Evolutionary conservation across 495 filamentous ascomycete species (phyloP).

Genomic region (Penicillium goetzii): DNA sequence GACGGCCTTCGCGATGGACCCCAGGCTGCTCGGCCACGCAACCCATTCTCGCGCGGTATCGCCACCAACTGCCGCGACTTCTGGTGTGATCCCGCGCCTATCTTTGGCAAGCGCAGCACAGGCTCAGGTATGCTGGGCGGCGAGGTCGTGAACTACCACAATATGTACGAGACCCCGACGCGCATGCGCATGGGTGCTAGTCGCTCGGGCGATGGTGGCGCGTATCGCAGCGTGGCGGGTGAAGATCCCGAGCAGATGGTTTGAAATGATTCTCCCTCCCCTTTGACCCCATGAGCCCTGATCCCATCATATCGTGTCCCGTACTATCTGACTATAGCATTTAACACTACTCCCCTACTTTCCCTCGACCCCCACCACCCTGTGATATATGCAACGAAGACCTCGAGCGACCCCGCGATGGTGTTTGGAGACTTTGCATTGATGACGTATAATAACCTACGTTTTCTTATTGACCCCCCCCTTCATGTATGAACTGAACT

Average conservation of each 20-base stretch:
- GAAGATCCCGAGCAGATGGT: conserved; percentile 43
- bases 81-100: conserved; percentile 85
- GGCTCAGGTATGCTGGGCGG: conserved; percentile 79
- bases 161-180: conserved; percentile 82
- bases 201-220: conserved; percentile 23
- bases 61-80: conserved; percentile 93
- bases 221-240: conserved; percentile 46
- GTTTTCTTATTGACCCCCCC: conserved; percentile 3
- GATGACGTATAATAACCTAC: conserved; percentile 12
- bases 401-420: background rate
- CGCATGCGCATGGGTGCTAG: conserved; percentile 58
- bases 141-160: conserved; percentile 79
- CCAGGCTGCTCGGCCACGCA: conserved; percentile 57
- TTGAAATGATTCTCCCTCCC: conserved; percentile 13
- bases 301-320: background rate
- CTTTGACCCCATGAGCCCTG: background rate
- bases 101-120: conserved; percentile 74
- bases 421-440: conserved; percentile 19
- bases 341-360: background rate
- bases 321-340: conserved; percentile 1
- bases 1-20: conserved; percentile 61
- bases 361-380: background rate
- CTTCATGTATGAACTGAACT: conserved; percentile 18
- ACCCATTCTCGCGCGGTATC: conserved; percentile 83
- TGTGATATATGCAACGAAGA: conserved; percentile 3